These are phyloP conservation scores for Leucocoprinus leucothites DNA, from an alignment of 768 basidiomycete genomes.

Conservation along the genomic window DNA sequence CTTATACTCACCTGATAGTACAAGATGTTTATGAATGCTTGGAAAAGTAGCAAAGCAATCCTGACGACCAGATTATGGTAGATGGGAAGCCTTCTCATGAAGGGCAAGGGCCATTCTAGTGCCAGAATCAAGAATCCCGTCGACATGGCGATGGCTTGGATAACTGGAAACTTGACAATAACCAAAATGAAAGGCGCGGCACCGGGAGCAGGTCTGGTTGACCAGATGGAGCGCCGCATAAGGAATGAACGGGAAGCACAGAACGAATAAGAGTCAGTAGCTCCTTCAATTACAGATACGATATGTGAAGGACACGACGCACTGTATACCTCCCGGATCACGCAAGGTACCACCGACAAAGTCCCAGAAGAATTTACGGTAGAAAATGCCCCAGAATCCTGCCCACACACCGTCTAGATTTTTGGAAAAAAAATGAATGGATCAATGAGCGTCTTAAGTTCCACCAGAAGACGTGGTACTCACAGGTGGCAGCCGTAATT, in stretches of 20 bases:
- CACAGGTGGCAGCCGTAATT: conserved; percentile 69
- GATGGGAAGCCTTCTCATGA: conserved; percentile 48
- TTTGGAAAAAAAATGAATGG: no score
- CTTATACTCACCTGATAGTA: conserved; percentile 61
- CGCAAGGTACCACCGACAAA: conserved; percentile 81
- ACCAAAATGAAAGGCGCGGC: conserved; percentile 63
- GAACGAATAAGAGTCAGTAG: not conserved
- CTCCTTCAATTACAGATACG: not conserved
- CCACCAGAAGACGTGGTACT: conserved; percentile 33
- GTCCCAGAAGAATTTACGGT: conserved; percentile 97
- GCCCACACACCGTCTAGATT: conserved; percentile 75
- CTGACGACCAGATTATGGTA: conserved; percentile 65
- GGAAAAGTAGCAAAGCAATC: conserved; percentile 60
- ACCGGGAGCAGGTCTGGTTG: conserved; percentile 53
- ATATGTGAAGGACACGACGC: conserved; percentile 27
- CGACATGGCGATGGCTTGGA: conserved; percentile 68
- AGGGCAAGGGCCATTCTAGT: conserved; percentile 71
- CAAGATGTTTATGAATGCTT: conserved; percentile 59
- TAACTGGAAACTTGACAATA: conserved; percentile 74
- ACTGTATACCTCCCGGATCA: conserved; percentile 80
- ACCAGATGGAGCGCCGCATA: not conserved
- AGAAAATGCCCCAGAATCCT: conserved; percentile 74
- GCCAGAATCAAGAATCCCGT: conserved; percentile 57
- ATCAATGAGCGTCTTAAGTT: not conserved
- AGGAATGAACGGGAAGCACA: not conserved